phyloP scores from a whole-genome alignment of 2,329 filamentous ascomycete species.

The Pestalotiopsis sp. region DNA sequence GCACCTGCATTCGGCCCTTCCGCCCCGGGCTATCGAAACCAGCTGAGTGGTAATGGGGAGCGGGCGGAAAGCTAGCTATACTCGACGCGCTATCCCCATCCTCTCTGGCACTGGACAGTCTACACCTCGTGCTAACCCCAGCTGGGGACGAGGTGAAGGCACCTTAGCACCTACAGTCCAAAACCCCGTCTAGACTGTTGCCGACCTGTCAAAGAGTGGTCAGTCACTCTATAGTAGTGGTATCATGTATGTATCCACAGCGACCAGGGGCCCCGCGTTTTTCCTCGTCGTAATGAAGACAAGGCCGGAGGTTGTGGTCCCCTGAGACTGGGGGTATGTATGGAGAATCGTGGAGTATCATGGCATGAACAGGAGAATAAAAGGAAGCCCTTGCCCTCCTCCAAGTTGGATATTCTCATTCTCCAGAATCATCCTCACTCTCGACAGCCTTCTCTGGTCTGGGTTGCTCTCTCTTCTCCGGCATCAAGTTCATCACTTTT shows the following conservation, averaged over 20 bases:
- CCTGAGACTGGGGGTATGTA: background rate
- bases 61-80: background rate
- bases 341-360: background rate
- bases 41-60: conserved; percentile 6
- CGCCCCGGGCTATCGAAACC: background rate
- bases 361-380: background rate
- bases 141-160: background rate
- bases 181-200: conserved; percentile 1
- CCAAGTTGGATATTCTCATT: background rate
- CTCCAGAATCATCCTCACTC: background rate
- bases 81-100: background rate
- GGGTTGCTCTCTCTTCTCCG: background rate
- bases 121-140: background rate
- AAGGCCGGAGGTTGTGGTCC: background rate
- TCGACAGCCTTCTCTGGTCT: background rate
- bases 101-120: background rate
- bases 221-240: background rate
- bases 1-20: conserved; percentile 8
- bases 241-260: conserved; percentile 1
- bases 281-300: conserved; percentile 8
- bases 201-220: background rate
- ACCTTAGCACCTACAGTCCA: background rate
- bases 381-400: background rate
- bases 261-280: conserved; percentile 11
- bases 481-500: background rate